Conservation (phyloP, 2,329 filamentous ascomycete species). For the Talaromyces funiculosus region DNA sequence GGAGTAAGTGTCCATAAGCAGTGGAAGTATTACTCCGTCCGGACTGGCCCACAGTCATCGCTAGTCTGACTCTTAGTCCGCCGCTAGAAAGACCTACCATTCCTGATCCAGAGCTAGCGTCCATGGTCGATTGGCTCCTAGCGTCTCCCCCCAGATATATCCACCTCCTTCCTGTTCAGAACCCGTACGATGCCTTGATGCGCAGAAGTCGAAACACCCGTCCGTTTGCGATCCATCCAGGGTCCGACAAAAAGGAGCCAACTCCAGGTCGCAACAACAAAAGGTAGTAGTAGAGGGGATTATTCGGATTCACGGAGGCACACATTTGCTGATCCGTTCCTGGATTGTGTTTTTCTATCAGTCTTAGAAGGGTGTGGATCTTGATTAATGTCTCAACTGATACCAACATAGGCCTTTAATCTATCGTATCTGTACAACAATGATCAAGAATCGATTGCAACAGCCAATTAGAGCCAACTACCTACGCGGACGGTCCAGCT, state of each 20-base stretch:
- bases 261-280: background rate
- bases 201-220: background rate
- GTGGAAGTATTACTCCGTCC: background rate
- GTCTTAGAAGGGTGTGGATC: too few species aligned
- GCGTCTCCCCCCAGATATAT: background rate
- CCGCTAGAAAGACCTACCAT: background rate
- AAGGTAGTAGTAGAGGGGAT: too few species aligned
- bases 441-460: background rate
- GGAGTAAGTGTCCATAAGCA: background rate
- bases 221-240: background rate
- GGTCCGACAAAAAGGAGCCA: background rate
- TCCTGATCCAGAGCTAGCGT: background rate
- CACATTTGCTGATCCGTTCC: background rate
- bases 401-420: too few species aligned
- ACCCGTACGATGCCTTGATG: background rate
- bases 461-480: background rate
- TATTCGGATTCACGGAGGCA: background rate
- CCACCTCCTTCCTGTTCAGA: background rate
- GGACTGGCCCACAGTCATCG: background rate
- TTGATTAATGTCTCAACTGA: background rate
- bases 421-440: too few species aligned
- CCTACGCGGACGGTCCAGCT: background rate
- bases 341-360: background rate
- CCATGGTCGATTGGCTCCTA: background rate
- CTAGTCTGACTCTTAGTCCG: background rate